These are phyloP conservation scores for Triangularia verruculosa DNA, from an alignment of 2,329 filamentous ascomycete genomes.

Conservation along the genomic window DNA sequence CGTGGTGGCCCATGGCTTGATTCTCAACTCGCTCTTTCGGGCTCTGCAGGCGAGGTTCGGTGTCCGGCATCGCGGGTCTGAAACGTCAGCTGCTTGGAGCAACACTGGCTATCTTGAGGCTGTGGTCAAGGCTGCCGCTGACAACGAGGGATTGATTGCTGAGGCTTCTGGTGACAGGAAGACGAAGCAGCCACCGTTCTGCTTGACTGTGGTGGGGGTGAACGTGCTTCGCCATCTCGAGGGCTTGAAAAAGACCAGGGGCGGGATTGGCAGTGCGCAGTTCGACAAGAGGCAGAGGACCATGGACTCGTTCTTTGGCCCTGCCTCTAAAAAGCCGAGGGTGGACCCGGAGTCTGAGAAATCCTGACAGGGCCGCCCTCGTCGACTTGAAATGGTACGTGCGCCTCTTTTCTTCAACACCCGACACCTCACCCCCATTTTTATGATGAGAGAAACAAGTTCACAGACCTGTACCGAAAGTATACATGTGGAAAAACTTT, in stretches of 20 bases:
- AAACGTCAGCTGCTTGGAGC: conserved; percentile 43
- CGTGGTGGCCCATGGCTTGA: conserved; percentile 79
- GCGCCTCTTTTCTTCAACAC: conserved; percentile 20
- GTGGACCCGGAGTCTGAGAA: conserved; percentile 26
- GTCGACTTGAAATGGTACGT: conserved; percentile 39
- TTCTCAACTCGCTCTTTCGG: conserved; percentile 68
- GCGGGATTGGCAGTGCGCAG: conserved; percentile 75
- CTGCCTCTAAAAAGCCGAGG: conserved; percentile 49
- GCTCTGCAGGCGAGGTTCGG: conserved; percentile 57
- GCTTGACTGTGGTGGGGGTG: conserved; percentile 52
- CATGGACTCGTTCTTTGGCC: conserved; percentile 70
- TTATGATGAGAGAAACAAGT: conserved; percentile 68
- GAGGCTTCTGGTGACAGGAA: conserved; percentile 17
- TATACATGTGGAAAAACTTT: conserved; percentile 62
- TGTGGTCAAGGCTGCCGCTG: conserved; percentile 7
- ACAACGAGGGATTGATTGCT: not conserved
- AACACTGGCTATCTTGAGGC: conserved; percentile 51
- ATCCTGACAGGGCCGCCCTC: conserved; percentile 10
- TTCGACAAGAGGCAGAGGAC: conserved; percentile 74
- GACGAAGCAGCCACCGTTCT: conserved; percentile 4
- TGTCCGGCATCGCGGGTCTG: conserved; percentile 21
- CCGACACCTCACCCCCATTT: conserved; percentile 36
- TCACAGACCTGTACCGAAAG: conserved; percentile 85
- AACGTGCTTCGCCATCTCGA: conserved; percentile 71
- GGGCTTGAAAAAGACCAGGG: conserved; percentile 73